Evolutionary conservation across 768 basidiomycete genomes (phyloP), one percentile per base, ranked within the genome.

Genomic region (Russula brevipes): DNA sequence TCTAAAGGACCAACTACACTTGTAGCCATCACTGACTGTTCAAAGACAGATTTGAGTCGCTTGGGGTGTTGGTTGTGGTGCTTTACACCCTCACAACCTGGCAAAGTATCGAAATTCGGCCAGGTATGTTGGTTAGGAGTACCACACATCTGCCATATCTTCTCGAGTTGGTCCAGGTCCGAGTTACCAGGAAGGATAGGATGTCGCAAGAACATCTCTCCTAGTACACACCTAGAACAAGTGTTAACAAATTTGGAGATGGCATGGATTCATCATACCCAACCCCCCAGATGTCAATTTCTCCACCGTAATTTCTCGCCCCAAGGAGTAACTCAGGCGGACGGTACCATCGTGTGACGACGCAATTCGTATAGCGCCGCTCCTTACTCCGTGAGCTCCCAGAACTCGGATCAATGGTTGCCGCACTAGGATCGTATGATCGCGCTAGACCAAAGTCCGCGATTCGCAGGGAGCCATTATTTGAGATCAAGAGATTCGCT

Each of bases 391-490:
- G 78, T 35, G 78, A 76, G 24, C 77, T 75, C 57, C 78, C 74
- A 33, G 66, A 63, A 39, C 62, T 57, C n/a, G 72, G 72, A 5
- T 71, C 73, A 10, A 78, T 75, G 6, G 72, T 70, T 46, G 80
- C 76, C 42, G 78, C 71, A 46, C 75, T 79, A 5, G 80, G 76
- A 66, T 90, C 88, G 60, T 79, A 91, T 45, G 90, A 82, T 30
- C 97, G 84, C 0, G 97, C 97, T 10, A 99, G 83, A 74, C 97
- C 97, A 68, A 99, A 98, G 74, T 99, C 97, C 4, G 95, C 97
- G 63, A 99, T 89, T 69, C 87, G 86, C 16, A 98, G 79, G 24
- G 81, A 79, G 4, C 97, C 97, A 5, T 80, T 76, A 71, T 95
- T 94, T 59, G 87, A 89, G 56, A 99, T 96, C 52, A 99, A 86